phyloP scores from a whole-genome alignment of 129 eudicot genomes.

The Saussurea involucrata region DNA sequence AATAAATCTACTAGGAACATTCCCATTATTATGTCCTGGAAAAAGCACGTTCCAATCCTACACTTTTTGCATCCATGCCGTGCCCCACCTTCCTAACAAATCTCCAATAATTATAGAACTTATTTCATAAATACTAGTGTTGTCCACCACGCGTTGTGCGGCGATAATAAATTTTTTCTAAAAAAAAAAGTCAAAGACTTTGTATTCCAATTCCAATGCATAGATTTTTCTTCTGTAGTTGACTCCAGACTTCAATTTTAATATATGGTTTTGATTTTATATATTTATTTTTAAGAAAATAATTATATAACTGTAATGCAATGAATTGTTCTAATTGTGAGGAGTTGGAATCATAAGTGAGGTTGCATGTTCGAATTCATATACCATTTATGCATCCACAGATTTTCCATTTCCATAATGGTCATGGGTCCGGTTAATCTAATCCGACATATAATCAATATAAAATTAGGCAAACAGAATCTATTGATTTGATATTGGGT shows the following conservation, averaged over 20 bases:
- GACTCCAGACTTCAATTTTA: slow-evolving; percentile 23
- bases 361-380: neutral
- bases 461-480: too few relatives aligned
- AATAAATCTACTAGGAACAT: slow-evolving; percentile 22
- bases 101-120: neutral
- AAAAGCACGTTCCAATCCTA: slow-evolving; percentile 25
- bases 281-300: neutral
- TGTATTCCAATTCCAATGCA: slow-evolving; percentile 14
- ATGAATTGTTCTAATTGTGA: neutral
- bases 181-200: slow-evolving; percentile 18
- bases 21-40: slow-evolving; percentile 23
- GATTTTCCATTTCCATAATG: neutral
- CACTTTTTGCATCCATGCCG: slow-evolving; percentile 25
- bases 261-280: neutral
- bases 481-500: too few relatives aligned
- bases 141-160: too few relatives aligned
- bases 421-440: neutral
- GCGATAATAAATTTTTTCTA: too few relatives aligned
- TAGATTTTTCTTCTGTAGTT: slow-evolving; percentile 28
- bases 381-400: neutral
- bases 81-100: slow-evolving; percentile 12
- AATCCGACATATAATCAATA: too few relatives aligned
- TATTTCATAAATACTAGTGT: neutral
- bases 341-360: neutral
- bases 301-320: neutral